Base-by-base conservation (phyloP, 257 asterid species). In the Euphrasia confusa region DNA sequence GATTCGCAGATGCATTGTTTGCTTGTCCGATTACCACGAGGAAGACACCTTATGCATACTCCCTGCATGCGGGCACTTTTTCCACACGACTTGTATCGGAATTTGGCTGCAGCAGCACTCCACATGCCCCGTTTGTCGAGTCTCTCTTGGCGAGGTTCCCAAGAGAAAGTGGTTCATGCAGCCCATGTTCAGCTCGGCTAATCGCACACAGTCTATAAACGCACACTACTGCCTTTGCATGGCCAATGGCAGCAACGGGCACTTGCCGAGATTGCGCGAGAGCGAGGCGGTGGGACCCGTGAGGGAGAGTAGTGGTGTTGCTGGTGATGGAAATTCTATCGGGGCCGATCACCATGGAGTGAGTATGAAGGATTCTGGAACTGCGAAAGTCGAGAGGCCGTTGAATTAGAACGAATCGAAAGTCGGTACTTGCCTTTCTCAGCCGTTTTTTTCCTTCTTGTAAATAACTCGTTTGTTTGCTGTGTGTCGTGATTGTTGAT, bases 61-160 rank as follows among this genome's bases (percentile, higher is more conserved):
- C n/a, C 95, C 95, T 2, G 13, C 64, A 0, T 91, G 98, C 48
- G 89, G 95, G 0, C 98, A 92, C 68, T 78, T 78, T 15, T 92
- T 88, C 42, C 98, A 92, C 58, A 80, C 85, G 9, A 73, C 75
- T 0, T 92, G 98, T 47, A 88, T 92, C 2, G 90, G 85, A 53
- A 76, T 80, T 66, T 92, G 98, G 98, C 76, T 92, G 37, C 87
- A 83, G 57, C 86, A 83, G 80, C 85, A 80, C 28, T 79, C 85
- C 12, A 88, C 95, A 0, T 92, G 98, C 60, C 98, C 98, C 3
- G 87, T 92, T 6, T 92, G 98, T 64, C 89, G 97, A 48, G 58
- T 88, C 35, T 86, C 98, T 56, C 85, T 88, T 10, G 86, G 84
- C 0, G 85, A 76, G 30, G 77, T 74, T 35, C 79, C 87, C 0